Conservation (phyloP, 2,329 filamentous ascomycete genomes). For the Aspergillus latus region DNA sequence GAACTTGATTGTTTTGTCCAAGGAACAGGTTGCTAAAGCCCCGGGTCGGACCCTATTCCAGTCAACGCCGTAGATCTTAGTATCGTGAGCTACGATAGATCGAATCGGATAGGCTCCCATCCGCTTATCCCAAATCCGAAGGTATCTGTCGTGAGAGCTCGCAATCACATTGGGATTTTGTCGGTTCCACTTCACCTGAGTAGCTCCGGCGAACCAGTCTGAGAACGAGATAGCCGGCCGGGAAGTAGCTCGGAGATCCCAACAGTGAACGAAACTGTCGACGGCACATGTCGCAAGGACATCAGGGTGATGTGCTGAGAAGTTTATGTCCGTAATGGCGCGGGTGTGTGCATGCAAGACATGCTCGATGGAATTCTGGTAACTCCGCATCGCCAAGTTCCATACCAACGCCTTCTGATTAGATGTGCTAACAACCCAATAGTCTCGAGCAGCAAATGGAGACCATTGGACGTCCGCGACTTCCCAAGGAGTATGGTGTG, state of each 20-base stretch:
- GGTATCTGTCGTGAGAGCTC: conserved; percentile 82
- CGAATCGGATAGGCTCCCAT: conserved; percentile 74
- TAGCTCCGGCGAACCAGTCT: conserved; percentile 91
- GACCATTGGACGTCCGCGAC: conserved; percentile 98
- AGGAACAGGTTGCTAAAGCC: conserved; percentile 79
- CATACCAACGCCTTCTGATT: conserved; percentile 93
- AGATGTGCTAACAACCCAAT: conserved; percentile 91
- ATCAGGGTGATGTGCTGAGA: conserved; percentile 89
- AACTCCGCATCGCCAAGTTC: conserved; percentile 73
- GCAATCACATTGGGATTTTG: conserved; percentile 84
- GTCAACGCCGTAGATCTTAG: conserved; percentile 93
- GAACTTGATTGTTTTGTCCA: conserved; percentile 90
- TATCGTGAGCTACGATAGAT: conserved; percentile 83
- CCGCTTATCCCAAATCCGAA: conserved; percentile 88
- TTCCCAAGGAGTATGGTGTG: conserved; percentile 87
- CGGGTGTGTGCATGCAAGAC: conserved; percentile 81
- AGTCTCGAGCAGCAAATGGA: conserved; percentile 82
- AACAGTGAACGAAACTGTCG: conserved; percentile 89
- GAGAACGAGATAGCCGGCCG: conserved; percentile 78
- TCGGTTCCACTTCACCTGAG: conserved; percentile 92
- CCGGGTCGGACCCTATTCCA: conserved; percentile 79
- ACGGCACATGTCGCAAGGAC: conserved; percentile 86
- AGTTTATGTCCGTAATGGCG: conserved; percentile 95
- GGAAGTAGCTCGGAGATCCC: conserved; percentile 76
- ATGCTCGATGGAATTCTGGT: conserved; percentile 81